A percentile compares a stretch with the other conserved stretches of the same genome.
Conservation (phyloP, 345 rosid species). For the Syzygium oleosum region DNA sequence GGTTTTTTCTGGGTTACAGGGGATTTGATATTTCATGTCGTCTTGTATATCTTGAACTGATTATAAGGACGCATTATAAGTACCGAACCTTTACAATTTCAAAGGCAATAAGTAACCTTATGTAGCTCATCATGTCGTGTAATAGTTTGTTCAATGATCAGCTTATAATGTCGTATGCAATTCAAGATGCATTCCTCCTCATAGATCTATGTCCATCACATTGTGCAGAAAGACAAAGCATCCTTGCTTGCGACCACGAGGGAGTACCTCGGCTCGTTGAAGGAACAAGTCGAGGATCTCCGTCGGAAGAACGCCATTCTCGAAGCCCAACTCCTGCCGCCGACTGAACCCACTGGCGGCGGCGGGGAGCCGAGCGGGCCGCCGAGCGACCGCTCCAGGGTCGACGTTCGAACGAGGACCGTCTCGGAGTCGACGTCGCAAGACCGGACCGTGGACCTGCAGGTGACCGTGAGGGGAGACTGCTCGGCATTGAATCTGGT, state of each 20-base stretch:
- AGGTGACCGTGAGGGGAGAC: constrained; percentile 39
- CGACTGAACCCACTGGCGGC: not conserved
- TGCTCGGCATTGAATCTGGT: constrained; percentile 17
- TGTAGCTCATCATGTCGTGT: not conserved
- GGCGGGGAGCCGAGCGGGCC: not conserved
- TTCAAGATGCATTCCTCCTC: not conserved
- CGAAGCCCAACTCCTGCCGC: constrained; percentile 27
- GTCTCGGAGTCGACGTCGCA: constrained; percentile 37
- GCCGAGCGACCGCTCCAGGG: constrained; percentile 6
- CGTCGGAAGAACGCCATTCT: constrained; percentile 26
- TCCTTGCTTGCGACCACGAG: constrained; percentile 50
- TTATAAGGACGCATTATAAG: not conserved
- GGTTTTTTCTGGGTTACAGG: not conserved
- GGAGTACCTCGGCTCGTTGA: constrained; percentile 43
- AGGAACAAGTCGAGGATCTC: constrained; percentile 44
- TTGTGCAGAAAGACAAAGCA: constrained; percentile 58
- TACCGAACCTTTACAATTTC: not conserved
- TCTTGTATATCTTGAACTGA: not conserved
- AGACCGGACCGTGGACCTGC: constrained; percentile 29
- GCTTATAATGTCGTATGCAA: not conserved
- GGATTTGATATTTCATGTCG: not conserved
- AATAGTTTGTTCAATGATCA: not conserved
- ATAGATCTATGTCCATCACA: not conserved
- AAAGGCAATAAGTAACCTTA: not conserved
- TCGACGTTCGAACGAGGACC: constrained; percentile 19